Base-by-base conservation (phyloP, 1,284 basidiomycete species). In the Naganishia liquefaciens region DNA sequence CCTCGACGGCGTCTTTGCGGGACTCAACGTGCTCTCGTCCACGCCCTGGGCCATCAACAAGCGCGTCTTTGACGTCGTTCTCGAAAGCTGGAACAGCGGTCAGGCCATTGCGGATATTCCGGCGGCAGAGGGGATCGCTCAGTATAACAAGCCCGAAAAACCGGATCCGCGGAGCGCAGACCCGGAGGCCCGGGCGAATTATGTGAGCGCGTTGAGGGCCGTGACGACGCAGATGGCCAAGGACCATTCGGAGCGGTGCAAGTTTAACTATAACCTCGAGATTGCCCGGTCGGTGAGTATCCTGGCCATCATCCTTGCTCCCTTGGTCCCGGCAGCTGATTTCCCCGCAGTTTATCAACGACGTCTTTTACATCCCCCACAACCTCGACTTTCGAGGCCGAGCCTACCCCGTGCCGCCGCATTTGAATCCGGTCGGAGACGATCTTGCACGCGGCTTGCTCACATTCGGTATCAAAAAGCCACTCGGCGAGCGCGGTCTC, bases 351-450 rank as follows among this genome's bases (percentile, higher is more conserved):
- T 77, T 74, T 68, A 65, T 77, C 44, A 73, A 76, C 70, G 75
- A 98, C 73, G 86, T 82, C 0, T 89, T 99, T 77, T 99, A 93
- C 80, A 84, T 96, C 68, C 95, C 95, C 0, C 96, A 99, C 80
- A 98, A 97, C 79, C 83, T 99, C 74, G 96, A 99, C 79, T 99
- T 99, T 85, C 87, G 95, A 68, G 96, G 96, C 5, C 88, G 95
- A 61, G 93, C 95, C 0, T 99, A 99, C 75, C 95, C 96, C 3
- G 88, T 98, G 60, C 94, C 96, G 0, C 93, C 95, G 1, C 92
- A 98, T 80, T 82, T 99, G 67, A 94, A 89, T 73, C 96, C 99
- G 73, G 91, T 98, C 62, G 95, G 95, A 23, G 91, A 99, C 76
- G 95, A 99, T 75, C 82, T 99, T 19, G 90, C 88, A 70, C 88